Evolutionary conservation across 2,329 filamentous ascomycete species (phyloP).

Genomic region (Aureobasidium uvarum): DNA sequence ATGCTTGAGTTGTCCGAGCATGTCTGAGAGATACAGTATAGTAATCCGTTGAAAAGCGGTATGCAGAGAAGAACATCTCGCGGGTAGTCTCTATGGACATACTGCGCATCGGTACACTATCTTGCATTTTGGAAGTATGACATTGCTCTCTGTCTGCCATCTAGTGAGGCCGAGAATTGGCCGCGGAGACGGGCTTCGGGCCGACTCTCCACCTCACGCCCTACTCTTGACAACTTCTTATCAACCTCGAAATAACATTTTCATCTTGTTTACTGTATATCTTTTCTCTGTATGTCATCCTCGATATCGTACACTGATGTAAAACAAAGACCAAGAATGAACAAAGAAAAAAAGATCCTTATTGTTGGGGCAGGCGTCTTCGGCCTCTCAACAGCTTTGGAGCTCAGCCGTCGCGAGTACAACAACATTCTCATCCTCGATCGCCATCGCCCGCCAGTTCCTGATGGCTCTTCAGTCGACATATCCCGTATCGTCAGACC

Average conservation of each 20-base stretch:
- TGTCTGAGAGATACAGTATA: too few relatives aligned
- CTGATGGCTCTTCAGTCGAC: conserved; percentile 40
- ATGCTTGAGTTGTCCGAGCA: too few relatives aligned
- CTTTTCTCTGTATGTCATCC: too few relatives aligned
- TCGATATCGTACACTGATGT: too few relatives aligned
- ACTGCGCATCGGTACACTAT: too few relatives aligned
- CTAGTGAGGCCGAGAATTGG: background rate
- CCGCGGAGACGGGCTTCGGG: background rate
- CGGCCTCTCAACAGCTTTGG: conserved; percentile 40
- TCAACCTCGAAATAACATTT: too few relatives aligned
- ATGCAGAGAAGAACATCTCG: too few relatives aligned
- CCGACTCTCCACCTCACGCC: background rate
- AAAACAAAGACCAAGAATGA: background rate
- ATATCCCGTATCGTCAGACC: conserved; percentile 44
- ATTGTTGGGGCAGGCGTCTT: conserved; percentile 38
- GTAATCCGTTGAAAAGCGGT: too few relatives aligned
- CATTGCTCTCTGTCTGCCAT: too few relatives aligned
- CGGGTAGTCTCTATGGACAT: too few relatives aligned
- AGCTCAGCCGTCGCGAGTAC: conserved; percentile 33
- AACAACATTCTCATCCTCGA: conserved; percentile 34
- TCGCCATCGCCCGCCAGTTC: conserved; percentile 7
- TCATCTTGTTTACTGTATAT: too few relatives aligned
- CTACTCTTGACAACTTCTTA: background rate
- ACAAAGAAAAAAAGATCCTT: background rate
- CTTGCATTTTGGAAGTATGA: too few relatives aligned